These are phyloP conservation scores for Salvia sclarea DNA, from an alignment of 305 asterid genomes.

Conservation along the genomic window DNA sequence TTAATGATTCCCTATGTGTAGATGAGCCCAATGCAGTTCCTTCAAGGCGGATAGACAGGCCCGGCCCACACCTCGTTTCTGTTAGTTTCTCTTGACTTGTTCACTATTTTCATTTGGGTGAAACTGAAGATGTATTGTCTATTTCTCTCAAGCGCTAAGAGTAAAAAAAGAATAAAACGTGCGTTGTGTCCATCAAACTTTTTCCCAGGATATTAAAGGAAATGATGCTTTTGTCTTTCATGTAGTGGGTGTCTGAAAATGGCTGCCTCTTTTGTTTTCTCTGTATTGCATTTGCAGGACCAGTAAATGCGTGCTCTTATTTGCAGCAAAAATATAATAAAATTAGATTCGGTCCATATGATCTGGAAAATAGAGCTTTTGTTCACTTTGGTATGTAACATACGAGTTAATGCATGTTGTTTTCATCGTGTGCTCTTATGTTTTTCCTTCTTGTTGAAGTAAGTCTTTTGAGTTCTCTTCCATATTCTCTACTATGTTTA, in stretches of 20 bases:
- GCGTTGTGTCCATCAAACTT: neutral
- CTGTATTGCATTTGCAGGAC: neutral
- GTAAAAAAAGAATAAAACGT: too few relatives aligned
- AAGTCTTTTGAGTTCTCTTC: neutral
- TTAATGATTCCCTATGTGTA: neutral
- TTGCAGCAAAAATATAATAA: neutral
- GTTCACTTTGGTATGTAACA: conserved; percentile 3
- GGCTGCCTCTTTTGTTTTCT: neutral
- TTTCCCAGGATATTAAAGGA: neutral
- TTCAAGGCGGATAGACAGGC: neutral
- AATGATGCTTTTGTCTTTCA: conserved; percentile 2
- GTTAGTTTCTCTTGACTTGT: neutral
- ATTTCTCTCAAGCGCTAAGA: neutral
- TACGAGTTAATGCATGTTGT: neutral
- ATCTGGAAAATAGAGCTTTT: neutral
- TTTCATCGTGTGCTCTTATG: neutral
- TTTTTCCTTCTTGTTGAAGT: neutral
- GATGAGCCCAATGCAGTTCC: neutral
- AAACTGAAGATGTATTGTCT: too few relatives aligned
- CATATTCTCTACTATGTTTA: neutral
- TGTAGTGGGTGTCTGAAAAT: conserved; percentile 9
- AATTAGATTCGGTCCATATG: neutral
- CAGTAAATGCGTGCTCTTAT: conserved; percentile 8
- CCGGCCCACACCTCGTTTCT: neutral
- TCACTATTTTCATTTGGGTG: neutral